Evolutionary conservation across 257 asterid genomes (phyloP), one percentile per base, ranked within the genome.

Genomic region (Perilla frutescens): DNA sequence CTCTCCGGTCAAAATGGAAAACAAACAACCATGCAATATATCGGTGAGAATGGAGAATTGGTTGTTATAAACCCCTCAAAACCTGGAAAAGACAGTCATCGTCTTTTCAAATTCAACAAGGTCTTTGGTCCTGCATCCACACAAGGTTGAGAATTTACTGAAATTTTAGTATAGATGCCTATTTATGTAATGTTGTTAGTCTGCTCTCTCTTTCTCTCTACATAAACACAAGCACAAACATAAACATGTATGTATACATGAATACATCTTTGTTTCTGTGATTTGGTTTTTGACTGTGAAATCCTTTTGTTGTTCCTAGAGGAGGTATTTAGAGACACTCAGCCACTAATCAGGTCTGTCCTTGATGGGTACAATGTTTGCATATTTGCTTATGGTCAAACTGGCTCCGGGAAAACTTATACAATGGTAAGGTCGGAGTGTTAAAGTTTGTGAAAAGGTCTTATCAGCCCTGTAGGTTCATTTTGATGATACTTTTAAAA

Each of bases 371-470:
- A 85, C 80, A 93, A 89, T 71, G 97, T 91, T 49, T 93, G 98
- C 88, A 93, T 93, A 71, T 91, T 93, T 83, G 98, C 98, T 61
- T 93, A 93, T 76, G 98, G 98, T 39, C 98, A 93, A 84, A 93
- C 97, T 66, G 98, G 98, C 61, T 93, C 98, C 0, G 98, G 98
- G 60, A 93, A 93, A 83, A 93, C 98, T 71, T 93, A 91, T 73
- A 93, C 98, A 15, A 93, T 93, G 98, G 98, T 93, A 81, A 67
- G 84, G 49, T 51, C 41, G 14, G 72, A 53, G 48, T 58, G 65
- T 39, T 61, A 57, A 34, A 34, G 51, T 36, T 50, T 54, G 51
- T 68, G 9, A 72, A 43, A 40, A 41, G n/a, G 26, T 44, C 49
- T 59, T 66, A 31, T 68, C 43, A 61, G 36, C 72, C 59, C 9